Base-by-base conservation (phyloP, 2,329 filamentous ascomycete genomes). In the Lasiodiplodia hormozganensis region DNA sequence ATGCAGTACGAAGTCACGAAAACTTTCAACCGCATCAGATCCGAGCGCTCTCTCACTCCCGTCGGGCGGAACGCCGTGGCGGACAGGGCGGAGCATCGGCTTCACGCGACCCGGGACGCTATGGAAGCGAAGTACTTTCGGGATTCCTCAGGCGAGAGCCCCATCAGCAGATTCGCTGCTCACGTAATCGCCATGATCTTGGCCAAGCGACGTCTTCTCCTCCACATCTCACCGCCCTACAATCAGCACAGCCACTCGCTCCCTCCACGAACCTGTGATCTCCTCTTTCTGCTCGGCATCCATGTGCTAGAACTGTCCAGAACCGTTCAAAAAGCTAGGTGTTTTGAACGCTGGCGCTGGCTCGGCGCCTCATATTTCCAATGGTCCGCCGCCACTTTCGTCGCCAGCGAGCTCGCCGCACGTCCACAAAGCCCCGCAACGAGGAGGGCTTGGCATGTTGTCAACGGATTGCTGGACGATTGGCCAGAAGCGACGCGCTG, bases 151-250 rank as follows among this genome's bases (percentile, higher is more conserved):
- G 16, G n/a, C 14, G 47, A 51, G 47, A 51, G n/a, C n/a, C 47
- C 47, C 47, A 51, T n/a, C 47, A 51, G n/a, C n/a, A 51, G n/a
- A 51, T 51, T 51, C n/a, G 12, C 47, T 51, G n/a, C 47, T 51
- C 47, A 21, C 14, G 14, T 21, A 51, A n/a, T 51, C 47, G 47
- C 47, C 7, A 51, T 51, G 47, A 51, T 51, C n/a, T n/a, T 51
- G 47, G 47, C 47, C 10, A 51, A 51, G n/a, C 47, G n/a, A 25
- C 12, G 47, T 51, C 47, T 51, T 21, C 47, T 51, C 47, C 14
- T 51, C 12, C 16, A 51, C 14, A 51, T 51, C n/a, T 51, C 47
- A 51, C 47, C 12, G n/a, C 16, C n/a, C 47, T 21, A 51, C 47
- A 18, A 51, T 21, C 47, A 21, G 47, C 47, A 51, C 16, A 51